These are phyloP conservation scores for Glutinoglossum americanum DNA, from an alignment of 495 filamentous ascomycete genomes.

Conservation along the genomic window DNA sequence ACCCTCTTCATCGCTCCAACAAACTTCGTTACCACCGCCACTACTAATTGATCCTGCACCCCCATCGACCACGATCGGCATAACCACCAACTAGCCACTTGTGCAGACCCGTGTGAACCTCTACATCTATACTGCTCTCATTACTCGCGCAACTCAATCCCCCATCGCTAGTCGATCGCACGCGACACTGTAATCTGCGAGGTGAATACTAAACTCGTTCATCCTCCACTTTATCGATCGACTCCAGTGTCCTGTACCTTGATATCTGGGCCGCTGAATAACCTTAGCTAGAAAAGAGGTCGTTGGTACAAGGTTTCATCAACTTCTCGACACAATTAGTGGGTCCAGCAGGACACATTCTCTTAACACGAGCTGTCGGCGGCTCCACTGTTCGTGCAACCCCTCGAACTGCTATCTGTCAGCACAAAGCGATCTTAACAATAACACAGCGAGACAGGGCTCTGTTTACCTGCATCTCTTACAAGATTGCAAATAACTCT, in stretches of 20 bases:
- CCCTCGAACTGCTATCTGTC: background rate
- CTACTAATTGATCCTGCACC: background rate
- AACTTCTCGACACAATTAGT: background rate
- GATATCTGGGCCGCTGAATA: background rate
- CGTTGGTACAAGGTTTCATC: background rate
- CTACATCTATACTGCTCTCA: background rate
- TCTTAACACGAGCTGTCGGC: background rate
- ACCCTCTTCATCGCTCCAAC: slow-evolving; percentile 1
- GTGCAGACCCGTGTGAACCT: background rate
- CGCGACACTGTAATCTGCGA: background rate
- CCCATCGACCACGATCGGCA: background rate
- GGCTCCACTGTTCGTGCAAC: background rate
- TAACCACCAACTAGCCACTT: background rate
- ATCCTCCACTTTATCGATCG: background rate
- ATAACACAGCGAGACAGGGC: background rate
- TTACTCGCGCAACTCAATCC: background rate
- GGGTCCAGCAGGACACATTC: background rate
- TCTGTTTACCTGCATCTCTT: background rate
- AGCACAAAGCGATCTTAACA: background rate
- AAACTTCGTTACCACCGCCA: slow-evolving; percentile 1
- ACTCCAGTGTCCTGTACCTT: background rate
- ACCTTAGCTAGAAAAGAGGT: background rate
- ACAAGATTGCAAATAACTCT: background rate
- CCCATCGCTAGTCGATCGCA: background rate
- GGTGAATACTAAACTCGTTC: background rate